Evolutionary conservation across 306 rosid genomes (phyloP), one percentile per base, ranked within the genome.

Genomic region (Arachis hypogaea): DNA sequence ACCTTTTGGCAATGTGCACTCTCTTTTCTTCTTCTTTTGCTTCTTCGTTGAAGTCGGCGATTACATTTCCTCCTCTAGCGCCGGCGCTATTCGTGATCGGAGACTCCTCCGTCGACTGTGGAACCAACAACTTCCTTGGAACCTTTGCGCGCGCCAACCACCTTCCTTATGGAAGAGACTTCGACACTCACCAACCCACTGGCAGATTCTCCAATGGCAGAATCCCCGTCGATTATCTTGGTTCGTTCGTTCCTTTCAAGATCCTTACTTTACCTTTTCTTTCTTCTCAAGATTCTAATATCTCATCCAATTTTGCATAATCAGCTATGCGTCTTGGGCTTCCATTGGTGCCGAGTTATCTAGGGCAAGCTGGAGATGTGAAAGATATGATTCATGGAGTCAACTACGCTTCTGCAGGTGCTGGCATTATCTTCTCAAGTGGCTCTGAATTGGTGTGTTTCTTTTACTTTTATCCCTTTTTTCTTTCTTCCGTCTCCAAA

Each of bases 391-490:
- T 86, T 58, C 89, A 78, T 2, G 98, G 96, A 2, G 87, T 93
- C 7, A 93, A 91, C 81, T 93, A 85, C 46, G 97, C 97, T 57
- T 93, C 98, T 63, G 98, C 98, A 42, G 94, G 88, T 18, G 98
- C 98, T 36, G 97, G 98, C 57, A 81, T 94, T 46, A 94, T 94
- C 68, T 85, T 85, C 83, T 76, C 90, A 1, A 91, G 91, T 73
- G 98, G 98, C 6, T 88, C 96, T 33, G 98, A 93, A 73, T 86
- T 93, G 96, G 98, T 90, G 80, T 66, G 56, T 12, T 12, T 56
- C 9, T 65, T 72, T 79, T 51, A 14, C 28, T 50, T 63, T 80
- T 56, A 9, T 40, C 11, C 2, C 5, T 18, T 38, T 50, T 43
- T 10, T 36, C 9, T 14, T 16, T 7, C 7, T 7, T 7, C 28